Base-by-base conservation (phyloP, 1,284 basidiomycete species). In the Mrakiaceae sp. region DNA sequence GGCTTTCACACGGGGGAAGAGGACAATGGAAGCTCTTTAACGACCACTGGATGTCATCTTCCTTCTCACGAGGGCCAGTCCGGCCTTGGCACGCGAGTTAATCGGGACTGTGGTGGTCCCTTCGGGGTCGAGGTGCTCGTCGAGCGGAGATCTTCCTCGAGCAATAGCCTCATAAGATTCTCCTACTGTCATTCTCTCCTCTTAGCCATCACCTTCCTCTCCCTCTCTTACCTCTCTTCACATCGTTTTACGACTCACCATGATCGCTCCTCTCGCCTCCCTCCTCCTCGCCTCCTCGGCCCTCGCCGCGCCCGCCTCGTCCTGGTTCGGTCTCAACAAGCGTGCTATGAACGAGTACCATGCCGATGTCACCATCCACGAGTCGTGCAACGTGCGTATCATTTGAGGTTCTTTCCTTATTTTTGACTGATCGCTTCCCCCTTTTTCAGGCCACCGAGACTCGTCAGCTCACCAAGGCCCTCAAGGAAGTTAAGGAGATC, bases 341-440 rank as follows among this genome's bases (percentile, higher is more conserved):
- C 68, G 71, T 44, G 72, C 71, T 4, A 59, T 74, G 43, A 66
- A 68, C n/a, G 49, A 67, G 11, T 72, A 72, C 66, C 67, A 64
- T 39, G 63, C 68, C 10, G 72, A 74, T 44, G 68, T 76, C 55
- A 69, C 69, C 59, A 75, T 78, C 69, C 77, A 78, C 71, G 69
- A 73, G 57, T 73, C 70, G 44, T 78, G 77, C 69, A 77, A 77
- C 68, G 68, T 53, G 39, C 8, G 52, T 53, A 16, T 8, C 8
- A 53, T 2, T 27, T 53, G 48, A 2, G 14, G 14, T 53, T 27
- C 52, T 11, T 16, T 16, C 14, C 16, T 7, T 53, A 16, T 12
- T 27, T 27, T 53, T 53, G 1, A 12, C n/a, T 9, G 14, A 53
- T 53, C 14, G 14, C 52, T n/a, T 53, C 52, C 52, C 8, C 52